phyloP scores from a whole-genome alignment of 23 red algal species.

The Pyropia haitanensis region DNA sequence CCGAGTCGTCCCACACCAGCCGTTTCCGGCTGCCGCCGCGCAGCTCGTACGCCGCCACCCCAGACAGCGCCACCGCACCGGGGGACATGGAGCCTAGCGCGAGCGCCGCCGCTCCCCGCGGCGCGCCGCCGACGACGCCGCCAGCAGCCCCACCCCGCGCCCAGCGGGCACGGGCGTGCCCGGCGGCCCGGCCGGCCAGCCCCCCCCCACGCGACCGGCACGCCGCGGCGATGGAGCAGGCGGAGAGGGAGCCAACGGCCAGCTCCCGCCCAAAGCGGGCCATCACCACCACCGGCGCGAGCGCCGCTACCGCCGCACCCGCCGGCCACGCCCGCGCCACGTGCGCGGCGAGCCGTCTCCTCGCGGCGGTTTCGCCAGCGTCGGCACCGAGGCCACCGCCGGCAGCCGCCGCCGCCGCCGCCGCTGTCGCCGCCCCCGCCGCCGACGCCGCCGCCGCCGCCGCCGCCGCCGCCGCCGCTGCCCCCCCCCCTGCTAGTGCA shows the following conservation, averaged over 20 bases:
- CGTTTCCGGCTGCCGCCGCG: constrained; percentile 41
- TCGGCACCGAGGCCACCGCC: too few species aligned
- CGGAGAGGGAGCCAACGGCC: background rate
- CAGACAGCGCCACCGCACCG: constrained; percentile 15
- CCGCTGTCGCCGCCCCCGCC: too few species aligned
- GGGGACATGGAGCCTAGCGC: constrained; percentile 1
- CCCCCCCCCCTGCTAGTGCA: too few species aligned
- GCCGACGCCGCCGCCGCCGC: too few species aligned
- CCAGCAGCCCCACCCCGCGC: background rate
- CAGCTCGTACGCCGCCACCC: constrained; percentile 61
- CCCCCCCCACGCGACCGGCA: background rate
- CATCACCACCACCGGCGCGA: too few species aligned
- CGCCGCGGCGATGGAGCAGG: background rate
- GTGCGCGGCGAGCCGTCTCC: too few species aligned
- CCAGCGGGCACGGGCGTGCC: background rate
- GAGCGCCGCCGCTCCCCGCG: background rate
- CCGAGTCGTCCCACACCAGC: constrained; percentile 58
- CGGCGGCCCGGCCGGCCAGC: background rate
- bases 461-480: too few species aligned
- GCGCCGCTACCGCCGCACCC: too few species aligned
- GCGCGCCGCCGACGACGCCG: background rate
- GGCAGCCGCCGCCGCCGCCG: too few species aligned
- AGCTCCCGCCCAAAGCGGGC: too few species aligned
- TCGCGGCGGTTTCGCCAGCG: too few species aligned
- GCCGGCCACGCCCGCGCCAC: too few species aligned